Percentiles rank a stretch among this genome's conserved stretches.
These are phyloP conservation scores for Albophoma yamanashiensis DNA, from an alignment of 2,329 filamentous ascomycete species.

Conservation along the genomic window DNA sequence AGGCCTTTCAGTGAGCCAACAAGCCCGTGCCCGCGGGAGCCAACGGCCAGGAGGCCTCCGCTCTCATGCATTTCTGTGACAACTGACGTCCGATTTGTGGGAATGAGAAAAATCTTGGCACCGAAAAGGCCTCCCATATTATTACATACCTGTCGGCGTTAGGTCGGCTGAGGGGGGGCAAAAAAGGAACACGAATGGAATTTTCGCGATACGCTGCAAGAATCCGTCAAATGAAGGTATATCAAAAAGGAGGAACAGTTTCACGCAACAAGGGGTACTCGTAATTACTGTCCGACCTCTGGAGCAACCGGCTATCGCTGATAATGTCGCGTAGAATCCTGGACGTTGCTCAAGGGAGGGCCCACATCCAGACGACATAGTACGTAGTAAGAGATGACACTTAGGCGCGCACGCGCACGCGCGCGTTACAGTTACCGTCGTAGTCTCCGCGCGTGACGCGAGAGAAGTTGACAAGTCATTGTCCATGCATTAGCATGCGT, in stretches of 20 bases:
- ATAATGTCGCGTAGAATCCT: background rate
- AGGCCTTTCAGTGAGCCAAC: background rate
- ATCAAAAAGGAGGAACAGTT: too few relatives aligned
- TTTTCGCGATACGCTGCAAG: background rate
- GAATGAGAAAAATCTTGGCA: background rate
- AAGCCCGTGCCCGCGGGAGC: background rate
- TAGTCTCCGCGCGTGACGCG: background rate
- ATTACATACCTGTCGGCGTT: too few relatives aligned
- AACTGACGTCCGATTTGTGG: background rate
- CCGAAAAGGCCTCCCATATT: background rate
- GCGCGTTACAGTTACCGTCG: background rate
- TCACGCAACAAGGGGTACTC: too few relatives aligned
- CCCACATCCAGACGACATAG: too few relatives aligned
- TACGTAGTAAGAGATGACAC: background rate
- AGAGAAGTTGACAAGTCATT: constrained; percentile 2
- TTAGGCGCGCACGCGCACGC: background rate
- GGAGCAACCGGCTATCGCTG: background rate
- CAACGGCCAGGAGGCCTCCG: background rate
- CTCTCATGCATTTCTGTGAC: background rate
- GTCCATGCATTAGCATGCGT: background rate
- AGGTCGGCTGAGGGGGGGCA: background rate
- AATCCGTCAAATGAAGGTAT: background rate
- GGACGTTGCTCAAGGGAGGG: too few relatives aligned
- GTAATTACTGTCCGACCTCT: background rate
- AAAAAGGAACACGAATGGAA: background rate